A percentile compares a stretch with the other conserved stretches of the same genome.
These are phyloP conservation scores for Lenwebbia sp. DNA, from an alignment of 345 rosid genomes.

Conservation along the genomic window DNA sequence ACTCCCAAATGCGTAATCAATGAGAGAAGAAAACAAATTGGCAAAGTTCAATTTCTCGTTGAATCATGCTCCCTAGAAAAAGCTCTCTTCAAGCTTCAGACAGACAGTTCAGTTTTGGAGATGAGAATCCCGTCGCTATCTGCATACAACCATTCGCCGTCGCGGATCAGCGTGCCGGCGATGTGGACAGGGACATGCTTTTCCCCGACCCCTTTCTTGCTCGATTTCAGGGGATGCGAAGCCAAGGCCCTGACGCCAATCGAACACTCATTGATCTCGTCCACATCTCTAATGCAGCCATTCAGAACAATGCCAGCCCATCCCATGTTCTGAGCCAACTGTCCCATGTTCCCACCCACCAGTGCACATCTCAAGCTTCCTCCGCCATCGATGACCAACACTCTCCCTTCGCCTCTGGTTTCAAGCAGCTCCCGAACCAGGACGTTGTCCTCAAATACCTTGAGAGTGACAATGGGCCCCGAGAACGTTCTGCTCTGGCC, in stretches of 20 bases:
- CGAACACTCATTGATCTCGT: constrained; percentile 67
- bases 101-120: constrained; percentile 47
- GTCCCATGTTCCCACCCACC: constrained; percentile 70
- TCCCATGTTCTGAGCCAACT: constrained; percentile 70
- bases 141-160: constrained; percentile 86
- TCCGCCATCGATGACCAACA: constrained; percentile 78
- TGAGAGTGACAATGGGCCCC: constrained; percentile 66
- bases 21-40: background rate
- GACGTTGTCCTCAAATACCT: constrained; percentile 85
- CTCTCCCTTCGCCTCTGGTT: constrained; percentile 70
- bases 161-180: constrained; percentile 48
- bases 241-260: constrained; percentile 80
- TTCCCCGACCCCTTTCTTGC: constrained; percentile 72
- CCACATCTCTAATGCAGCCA: constrained; percentile 80
- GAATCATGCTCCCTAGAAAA: background rate
- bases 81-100: constrained; percentile 4
- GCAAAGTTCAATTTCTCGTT: background rate
- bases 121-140: constrained; percentile 76
- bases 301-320: constrained; percentile 74
- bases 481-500: constrained; percentile 61
- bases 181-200: constrained; percentile 45
- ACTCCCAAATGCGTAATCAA: background rate
- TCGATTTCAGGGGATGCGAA: constrained; percentile 66
- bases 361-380: constrained; percentile 84
- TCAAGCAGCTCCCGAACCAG: constrained; percentile 63